Percentiles rank a stretch among this genome's conserved stretches.
Conservation (phyloP, 2,329 filamentous ascomycete genomes). For the Ceratocystis cubensis region DNA sequence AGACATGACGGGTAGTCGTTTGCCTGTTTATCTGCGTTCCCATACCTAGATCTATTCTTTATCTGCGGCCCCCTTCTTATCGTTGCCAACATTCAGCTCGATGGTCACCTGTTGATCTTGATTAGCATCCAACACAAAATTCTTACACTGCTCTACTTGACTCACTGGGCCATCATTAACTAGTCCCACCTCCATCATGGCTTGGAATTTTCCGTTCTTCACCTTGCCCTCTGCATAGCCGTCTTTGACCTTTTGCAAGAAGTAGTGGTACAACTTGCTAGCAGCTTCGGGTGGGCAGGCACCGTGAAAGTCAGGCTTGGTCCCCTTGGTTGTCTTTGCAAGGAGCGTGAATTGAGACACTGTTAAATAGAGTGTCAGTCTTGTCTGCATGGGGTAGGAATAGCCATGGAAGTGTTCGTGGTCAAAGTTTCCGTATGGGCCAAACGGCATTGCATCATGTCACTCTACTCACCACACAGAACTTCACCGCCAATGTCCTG, state of each 20-base stretch:
- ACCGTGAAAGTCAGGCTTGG: constrained; percentile 87
- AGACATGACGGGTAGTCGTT: no score
- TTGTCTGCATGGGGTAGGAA: no score
- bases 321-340: constrained; percentile 88
- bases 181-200: constrained; percentile 95
- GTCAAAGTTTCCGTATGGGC: no score
- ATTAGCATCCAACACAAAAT: background rate
- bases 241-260: constrained; percentile 62
- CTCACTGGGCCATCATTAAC: constrained; percentile 69
- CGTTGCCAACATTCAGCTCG: constrained; percentile 21
- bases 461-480: constrained; percentile 60
- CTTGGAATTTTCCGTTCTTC: constrained; percentile 92
- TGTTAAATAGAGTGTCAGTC: constrained; percentile 28
- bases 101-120: constrained; percentile 22
- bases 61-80: background rate
- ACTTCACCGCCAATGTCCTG: constrained; percentile 82
- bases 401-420: no score
- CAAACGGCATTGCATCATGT: background rate
- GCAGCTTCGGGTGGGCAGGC: constrained; percentile 70
- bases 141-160: constrained; percentile 9
- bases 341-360: constrained; percentile 95
- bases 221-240: constrained; percentile 63
- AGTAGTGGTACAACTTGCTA: constrained; percentile 68
- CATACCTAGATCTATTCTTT: background rate
- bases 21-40: no score